Evolutionary conservation across 345 rosid species (phyloP).

Genomic region (Lepidium didymum): DNA sequence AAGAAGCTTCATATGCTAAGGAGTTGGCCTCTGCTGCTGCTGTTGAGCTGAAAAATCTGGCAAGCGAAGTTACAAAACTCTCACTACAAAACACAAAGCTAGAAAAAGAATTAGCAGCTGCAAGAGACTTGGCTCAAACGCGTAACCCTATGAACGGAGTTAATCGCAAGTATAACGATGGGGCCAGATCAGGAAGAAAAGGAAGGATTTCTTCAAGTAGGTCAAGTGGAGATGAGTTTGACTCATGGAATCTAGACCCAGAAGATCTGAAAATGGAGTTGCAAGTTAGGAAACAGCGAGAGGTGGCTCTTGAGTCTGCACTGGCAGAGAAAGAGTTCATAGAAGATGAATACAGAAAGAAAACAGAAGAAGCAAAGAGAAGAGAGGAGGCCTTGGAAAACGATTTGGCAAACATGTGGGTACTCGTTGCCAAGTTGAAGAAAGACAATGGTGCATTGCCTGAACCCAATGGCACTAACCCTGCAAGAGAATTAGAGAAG

Average conservation of each 20-base stretch:
- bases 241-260: constrained; percentile 71
- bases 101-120: constrained; percentile 68
- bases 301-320: constrained; percentile 79
- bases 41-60: constrained; percentile 93
- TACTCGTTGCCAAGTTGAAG: constrained; percentile 96
- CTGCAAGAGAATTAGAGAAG: constrained; percentile 30
- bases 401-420: constrained; percentile 99
- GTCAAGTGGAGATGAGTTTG: constrained; percentile 64
- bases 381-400: constrained; percentile 92
- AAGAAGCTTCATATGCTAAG: constrained; percentile 96
- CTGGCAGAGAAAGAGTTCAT: constrained; percentile 76
- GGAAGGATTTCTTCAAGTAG: constrained; percentile 63
- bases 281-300: constrained; percentile 86
- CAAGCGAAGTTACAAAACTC: constrained; percentile 84
- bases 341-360: constrained; percentile 80
- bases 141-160: constrained; percentile 58
- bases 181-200: constrained; percentile 59
- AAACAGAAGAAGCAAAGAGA: constrained; percentile 75
- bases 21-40: constrained; percentile 99
- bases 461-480: constrained; percentile 30
- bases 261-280: constrained; percentile 80
- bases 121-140: constrained; percentile 61
- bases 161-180: constrained; percentile 62
- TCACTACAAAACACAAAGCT: constrained; percentile 75
- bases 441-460: constrained; percentile 56